Evolutionary conservation across 169 alveolate genomes (phyloP).

Genomic region (Plasmodium billcollinsi): DNA sequence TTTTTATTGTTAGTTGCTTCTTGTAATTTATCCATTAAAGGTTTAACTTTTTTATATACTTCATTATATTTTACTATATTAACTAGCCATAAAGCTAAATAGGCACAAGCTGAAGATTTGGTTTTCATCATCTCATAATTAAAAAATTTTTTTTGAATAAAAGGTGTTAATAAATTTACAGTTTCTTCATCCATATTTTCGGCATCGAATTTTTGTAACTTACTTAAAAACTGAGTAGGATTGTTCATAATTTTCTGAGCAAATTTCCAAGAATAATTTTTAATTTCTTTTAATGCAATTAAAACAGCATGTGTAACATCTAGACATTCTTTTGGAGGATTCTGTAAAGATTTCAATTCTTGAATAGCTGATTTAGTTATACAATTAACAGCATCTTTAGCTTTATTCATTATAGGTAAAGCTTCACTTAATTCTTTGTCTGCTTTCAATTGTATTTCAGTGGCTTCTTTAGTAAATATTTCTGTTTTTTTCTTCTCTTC

Average conservation of each 20-base stretch:
- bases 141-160: constrained; percentile 92
- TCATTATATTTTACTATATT: constrained; percentile 94
- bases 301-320: constrained; percentile 94
- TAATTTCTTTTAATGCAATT: constrained; percentile 93
- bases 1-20: constrained; percentile 92
- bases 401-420: constrained; percentile 96
- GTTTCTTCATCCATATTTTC: constrained; percentile 94
- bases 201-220: constrained; percentile 92
- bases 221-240: constrained; percentile 93
- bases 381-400: constrained; percentile 96
- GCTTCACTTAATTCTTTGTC: constrained; percentile 95
- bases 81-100: constrained; percentile 95
- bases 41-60: constrained; percentile 95
- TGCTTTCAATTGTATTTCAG: constrained; percentile 90
- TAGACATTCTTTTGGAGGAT: constrained; percentile 95
- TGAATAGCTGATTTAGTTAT: constrained; percentile 93
- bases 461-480: constrained; percentile 91
- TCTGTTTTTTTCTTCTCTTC: constrained; percentile 92
- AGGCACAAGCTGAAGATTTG: constrained; percentile 95
- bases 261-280: constrained; percentile 93
- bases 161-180: constrained; percentile 91
- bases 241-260: constrained; percentile 95
- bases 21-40: constrained; percentile 93
- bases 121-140: constrained; percentile 94
- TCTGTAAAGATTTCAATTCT: constrained; percentile 94